phyloP scores from a whole-genome alignment of 768 basidiomycete genomes.

The Chalciporus piperatus region DNA sequence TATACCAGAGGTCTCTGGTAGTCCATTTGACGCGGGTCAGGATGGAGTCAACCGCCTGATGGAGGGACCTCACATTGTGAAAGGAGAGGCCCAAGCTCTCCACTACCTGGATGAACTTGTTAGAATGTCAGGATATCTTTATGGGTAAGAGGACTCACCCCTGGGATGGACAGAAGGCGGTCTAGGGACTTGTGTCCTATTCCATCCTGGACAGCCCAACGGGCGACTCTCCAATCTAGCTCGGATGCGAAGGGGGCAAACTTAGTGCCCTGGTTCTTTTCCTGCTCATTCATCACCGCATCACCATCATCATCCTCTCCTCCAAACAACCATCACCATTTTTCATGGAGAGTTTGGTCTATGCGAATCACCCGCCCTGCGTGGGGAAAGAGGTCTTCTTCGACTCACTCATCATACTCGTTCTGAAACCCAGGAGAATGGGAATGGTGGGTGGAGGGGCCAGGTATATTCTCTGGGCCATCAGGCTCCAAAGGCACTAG shows the following conservation, averaged over 20 bases:
- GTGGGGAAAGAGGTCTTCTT: too few species aligned
- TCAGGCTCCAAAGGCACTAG: too few species aligned
- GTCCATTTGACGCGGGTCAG: not conserved
- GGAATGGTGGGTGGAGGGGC: too few species aligned
- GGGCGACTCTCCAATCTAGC: not conserved
- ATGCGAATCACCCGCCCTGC: too few species aligned
- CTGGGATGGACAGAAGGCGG: not conserved
- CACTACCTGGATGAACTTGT: not conserved
- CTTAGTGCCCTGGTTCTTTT: not conserved
- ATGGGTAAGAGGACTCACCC: not conserved
- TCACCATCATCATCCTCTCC: not conserved
- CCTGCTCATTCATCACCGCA: not conserved
- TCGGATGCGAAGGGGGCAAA: not conserved
- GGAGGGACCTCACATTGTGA: not conserved
- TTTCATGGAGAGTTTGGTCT: too few species aligned
- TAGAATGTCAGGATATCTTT: not conserved
- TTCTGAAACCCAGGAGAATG: too few species aligned
- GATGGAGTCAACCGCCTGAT: not conserved
- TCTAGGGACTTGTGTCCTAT: not conserved
- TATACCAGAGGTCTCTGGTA: not conserved
- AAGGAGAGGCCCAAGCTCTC: not conserved
- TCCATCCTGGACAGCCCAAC: not conserved
- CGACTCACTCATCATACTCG: too few species aligned
- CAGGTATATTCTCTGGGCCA: too few species aligned
- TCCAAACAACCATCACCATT: not conserved